phyloP scores from a whole-genome alignment of 495 filamentous ascomycete genomes.

The Cenococcum geophilum region DNA sequence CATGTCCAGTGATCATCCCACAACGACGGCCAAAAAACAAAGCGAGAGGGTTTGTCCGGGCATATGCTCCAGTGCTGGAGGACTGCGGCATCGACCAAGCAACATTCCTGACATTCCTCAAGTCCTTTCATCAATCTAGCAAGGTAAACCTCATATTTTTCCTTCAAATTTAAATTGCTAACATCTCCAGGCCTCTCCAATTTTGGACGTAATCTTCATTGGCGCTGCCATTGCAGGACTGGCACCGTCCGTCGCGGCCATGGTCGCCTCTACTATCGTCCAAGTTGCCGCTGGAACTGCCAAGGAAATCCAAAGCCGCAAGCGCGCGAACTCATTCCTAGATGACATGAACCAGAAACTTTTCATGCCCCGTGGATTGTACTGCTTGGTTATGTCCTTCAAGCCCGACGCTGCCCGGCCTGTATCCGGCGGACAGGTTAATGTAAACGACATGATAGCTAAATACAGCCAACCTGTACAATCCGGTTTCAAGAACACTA shows the following conservation, averaged over 20 bases:
- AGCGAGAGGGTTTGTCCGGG: conserved; percentile 43
- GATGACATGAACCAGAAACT: conserved; percentile 52
- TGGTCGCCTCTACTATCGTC: conserved; percentile 44
- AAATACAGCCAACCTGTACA: conserved; percentile 17
- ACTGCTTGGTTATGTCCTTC: conserved; percentile 56
- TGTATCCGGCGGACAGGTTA: conserved; percentile 27
- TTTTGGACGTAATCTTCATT: conserved; percentile 23
- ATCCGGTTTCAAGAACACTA: conserved; percentile 31
- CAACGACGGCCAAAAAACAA: conserved; percentile 45
- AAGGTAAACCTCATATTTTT: conserved; percentile 21
- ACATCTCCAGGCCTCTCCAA: conserved; percentile 22
- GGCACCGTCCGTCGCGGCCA: conserved; percentile 42
- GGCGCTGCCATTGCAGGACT: conserved; percentile 24
- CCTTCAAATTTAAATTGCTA: neutral
- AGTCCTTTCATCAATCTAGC: conserved; percentile 39
- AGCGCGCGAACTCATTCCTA: conserved; percentile 51
- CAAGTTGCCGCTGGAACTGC: conserved; percentile 39
- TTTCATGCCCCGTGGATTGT: conserved; percentile 55
- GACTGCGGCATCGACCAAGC: conserved; percentile 47
- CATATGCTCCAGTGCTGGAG: conserved; percentile 49
- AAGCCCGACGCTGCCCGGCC: conserved; percentile 41
- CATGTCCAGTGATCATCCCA: conserved; percentile 46
- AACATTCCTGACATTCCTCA: conserved; percentile 52
- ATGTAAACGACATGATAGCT: conserved; percentile 35
- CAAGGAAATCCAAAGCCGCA: conserved; percentile 32